Evolutionary conservation across 371 early-diverging fungal genomes (phyloP).

Genomic region (Blakeslea trispora): DNA sequence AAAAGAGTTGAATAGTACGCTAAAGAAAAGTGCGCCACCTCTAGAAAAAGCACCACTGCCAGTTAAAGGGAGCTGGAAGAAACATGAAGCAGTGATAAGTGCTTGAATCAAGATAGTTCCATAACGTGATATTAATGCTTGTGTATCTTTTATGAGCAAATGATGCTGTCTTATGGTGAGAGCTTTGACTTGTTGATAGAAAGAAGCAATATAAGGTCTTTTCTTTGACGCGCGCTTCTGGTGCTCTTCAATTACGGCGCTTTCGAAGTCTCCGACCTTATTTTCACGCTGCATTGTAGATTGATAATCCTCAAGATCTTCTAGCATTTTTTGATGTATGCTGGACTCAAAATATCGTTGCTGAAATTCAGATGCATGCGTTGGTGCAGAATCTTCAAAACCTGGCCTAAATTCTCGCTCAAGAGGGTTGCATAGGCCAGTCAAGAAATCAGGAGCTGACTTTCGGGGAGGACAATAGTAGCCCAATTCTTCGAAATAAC

Average conservation of each 20-base stretch:
- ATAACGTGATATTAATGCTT: conserved; percentile 55
- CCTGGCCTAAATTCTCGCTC: conserved; percentile 63
- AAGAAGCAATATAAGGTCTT: conserved; percentile 59
- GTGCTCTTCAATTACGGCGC: conserved; percentile 51
- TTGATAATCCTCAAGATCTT: conserved; percentile 46
- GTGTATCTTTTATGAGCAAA: conserved; percentile 41
- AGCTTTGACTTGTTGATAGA: conserved; percentile 56
- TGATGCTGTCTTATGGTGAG: conserved; percentile 63
- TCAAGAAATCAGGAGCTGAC: conserved; percentile 77
- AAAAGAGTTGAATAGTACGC: conserved; percentile 60
- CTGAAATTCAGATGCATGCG: conserved; percentile 51
- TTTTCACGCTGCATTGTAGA: conserved; percentile 22
- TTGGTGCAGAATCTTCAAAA: conserved; percentile 47
- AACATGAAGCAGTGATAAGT: conserved; percentile 70
- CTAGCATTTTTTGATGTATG: conserved; percentile 30
- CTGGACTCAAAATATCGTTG: conserved; percentile 35
- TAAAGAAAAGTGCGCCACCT: conserved; percentile 69
- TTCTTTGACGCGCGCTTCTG: conserved; percentile 52
- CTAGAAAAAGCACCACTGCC: conserved; percentile 69
- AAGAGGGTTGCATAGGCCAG: conserved; percentile 62
- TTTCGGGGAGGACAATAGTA: conserved; percentile 71
- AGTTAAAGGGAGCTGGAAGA: conserved; percentile 54
- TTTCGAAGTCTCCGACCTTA: conserved; percentile 48
- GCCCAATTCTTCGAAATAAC: conserved; percentile 68
- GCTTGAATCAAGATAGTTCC: conserved; percentile 63